Conservation (phyloP, 257 asterid species). For the Sherardia arvensis region DNA sequence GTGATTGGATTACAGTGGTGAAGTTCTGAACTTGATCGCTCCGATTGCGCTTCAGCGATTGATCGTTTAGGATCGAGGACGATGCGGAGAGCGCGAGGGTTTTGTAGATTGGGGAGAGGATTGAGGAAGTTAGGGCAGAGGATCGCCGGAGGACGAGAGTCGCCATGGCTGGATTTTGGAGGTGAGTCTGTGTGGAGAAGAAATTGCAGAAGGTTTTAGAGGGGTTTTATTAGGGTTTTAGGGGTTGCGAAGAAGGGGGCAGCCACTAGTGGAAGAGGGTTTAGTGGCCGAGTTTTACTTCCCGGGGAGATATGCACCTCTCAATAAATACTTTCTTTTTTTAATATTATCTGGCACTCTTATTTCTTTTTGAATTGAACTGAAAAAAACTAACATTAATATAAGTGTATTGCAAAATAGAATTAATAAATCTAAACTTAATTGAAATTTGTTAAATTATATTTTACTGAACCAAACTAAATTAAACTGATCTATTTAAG, state of each 20-base stretch:
- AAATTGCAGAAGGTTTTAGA: slow-evolving; percentile 7
- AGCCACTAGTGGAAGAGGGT: not conserved
- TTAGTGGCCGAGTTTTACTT: not conserved
- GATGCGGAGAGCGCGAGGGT: slow-evolving; percentile 35
- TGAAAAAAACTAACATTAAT: too few relatives aligned
- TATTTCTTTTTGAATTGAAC: too few relatives aligned
- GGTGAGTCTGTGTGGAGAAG: not conserved
- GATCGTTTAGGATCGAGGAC: slow-evolving; percentile 6
- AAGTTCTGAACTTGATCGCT: slow-evolving; percentile 16
- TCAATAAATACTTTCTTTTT: not conserved
- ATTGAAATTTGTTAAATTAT: too few relatives aligned
- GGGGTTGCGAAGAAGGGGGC: slow-evolving; percentile 6
- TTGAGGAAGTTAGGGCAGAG: slow-evolving; percentile 20
- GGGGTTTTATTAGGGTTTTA: slow-evolving; percentile 42
- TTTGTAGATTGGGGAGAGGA: slow-evolving; percentile 11
- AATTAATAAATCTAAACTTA: too few relatives aligned
- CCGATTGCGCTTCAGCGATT: slow-evolving; percentile 11
- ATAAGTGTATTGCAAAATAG: too few relatives aligned
- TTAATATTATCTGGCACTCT: too few relatives aligned
- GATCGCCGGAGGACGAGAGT: slow-evolving; percentile 41
- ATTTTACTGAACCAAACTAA: too few relatives aligned
- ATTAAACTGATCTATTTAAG: too few relatives aligned
- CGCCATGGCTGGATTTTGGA: slow-evolving; percentile 21
- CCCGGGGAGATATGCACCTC: not conserved
- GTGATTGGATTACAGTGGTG: slow-evolving; percentile 5